Base-by-base conservation (phyloP, 2,329 filamentous ascomycete species). In the Botrytis galanthina region DNA sequence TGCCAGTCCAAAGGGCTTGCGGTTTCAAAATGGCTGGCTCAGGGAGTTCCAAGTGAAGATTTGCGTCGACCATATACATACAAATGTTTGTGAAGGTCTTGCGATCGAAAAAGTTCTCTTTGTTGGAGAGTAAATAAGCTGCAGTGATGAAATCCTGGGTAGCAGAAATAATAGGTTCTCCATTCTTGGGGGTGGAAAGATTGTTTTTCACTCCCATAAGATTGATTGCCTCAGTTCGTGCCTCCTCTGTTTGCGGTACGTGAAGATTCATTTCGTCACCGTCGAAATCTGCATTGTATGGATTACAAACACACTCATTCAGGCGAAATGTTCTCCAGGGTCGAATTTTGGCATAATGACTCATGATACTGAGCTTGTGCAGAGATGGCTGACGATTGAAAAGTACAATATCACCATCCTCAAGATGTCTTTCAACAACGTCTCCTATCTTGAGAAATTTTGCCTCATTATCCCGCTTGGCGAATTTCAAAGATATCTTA, bases 231-330 rank as follows among this genome's bases (percentile, higher is more conserved):
- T 99, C 96, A 3, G 95, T 93, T 73, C 96, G 89, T 18, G 96
- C 95, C 83, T 99, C 96, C 84, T 99, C 96, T 0, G 96, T 98
- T 81, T 99, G 96, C 3, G 96, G 96, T 26, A 99, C 95, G 83
- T 99, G 96, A 66, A 99, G 84, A 79, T 99, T 99, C 96, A 99
- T 99, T 83, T 99, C 96, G 79, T 99, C 96, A 74, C 96, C 96
- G 79, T 99, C 96, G 78, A 99, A 99, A 88, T 99, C 96, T 73
- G 96, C 96, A 79, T 99, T 99, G 86, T 99, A 99, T 5, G 96
- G 96, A 75, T 93, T 95, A 83, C 96, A 99, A 1, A 97, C 96
- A 88, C 96, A 99, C 82, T 99, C 96, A 81, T 99, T 99, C 29
- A 99, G 87, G 72, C 96, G 92, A 81, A 99, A 98, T 0, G 96